These are phyloP conservation scores for Pleurotus tuber-regium DNA, from an alignment of 768 basidiomycete species.

Conservation along the genomic window DNA sequence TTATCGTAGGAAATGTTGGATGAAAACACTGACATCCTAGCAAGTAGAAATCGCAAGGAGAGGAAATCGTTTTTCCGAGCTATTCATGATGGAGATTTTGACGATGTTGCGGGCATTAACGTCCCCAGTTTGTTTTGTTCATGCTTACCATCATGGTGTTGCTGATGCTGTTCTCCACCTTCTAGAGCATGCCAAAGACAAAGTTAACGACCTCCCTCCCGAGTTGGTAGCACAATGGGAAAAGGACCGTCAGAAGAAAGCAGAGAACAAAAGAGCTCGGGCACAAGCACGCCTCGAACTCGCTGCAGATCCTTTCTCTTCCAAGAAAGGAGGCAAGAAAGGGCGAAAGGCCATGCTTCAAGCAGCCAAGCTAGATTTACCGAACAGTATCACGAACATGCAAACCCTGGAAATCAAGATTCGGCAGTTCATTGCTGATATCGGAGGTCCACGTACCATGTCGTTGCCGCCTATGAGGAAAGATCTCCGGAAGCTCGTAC, in stretches of 20 bases:
- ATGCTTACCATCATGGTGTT: background rate
- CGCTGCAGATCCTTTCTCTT: conserved; percentile 60
- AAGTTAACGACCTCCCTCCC: conserved; percentile 47
- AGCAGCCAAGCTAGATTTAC: conserved; percentile 47
- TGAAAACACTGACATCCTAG: conserved; percentile 49
- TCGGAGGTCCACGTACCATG: conserved; percentile 52
- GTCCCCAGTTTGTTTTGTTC: conserved; percentile 43
- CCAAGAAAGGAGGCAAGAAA: conserved; percentile 67
- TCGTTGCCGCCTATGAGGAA: conserved; percentile 79
- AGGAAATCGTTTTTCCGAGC: conserved; percentile 60
- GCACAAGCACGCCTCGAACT: conserved; percentile 50
- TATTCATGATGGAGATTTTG: conserved; percentile 54
- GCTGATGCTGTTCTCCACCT: conserved; percentile 3
- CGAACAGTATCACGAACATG: conserved; percentile 61
- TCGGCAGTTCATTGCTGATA: conserved; percentile 60
- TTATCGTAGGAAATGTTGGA: conserved; percentile 55
- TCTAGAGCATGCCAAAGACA: conserved; percentile 47
- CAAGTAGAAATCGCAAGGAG: conserved; percentile 41
- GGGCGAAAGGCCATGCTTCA: conserved; percentile 65
- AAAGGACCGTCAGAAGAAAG: conserved; percentile 81
- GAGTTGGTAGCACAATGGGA: conserved; percentile 73
- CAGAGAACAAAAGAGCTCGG: conserved; percentile 65
- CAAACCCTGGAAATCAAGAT: conserved; percentile 70
- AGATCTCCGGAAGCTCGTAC: conserved; percentile 65
- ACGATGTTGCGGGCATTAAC: conserved; percentile 36